Evolutionary conservation across 2,329 filamentous ascomycete genomes (phyloP).

Genomic region (Diaporthe sp.): DNA sequence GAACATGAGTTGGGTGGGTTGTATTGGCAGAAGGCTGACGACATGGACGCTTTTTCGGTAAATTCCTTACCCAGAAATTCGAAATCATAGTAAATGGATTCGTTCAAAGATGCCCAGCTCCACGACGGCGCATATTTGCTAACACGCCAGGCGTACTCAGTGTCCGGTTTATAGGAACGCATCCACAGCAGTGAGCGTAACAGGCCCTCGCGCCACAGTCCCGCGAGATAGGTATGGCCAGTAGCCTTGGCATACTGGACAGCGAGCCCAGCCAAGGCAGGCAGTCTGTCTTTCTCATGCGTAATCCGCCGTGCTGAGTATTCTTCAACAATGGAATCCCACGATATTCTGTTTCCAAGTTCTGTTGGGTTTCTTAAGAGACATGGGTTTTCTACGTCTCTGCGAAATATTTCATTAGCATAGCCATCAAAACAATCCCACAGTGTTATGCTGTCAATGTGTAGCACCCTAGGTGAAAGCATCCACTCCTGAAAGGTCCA

Average conservation of each 20-base stretch:
- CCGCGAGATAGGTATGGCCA: not conserved
- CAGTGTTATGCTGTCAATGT: not conserved
- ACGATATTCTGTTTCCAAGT: not conserved
- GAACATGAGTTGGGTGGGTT: too few species aligned
- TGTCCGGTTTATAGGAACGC: too few species aligned
- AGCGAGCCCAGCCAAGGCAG: not conserved
- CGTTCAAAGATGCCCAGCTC: not conserved
- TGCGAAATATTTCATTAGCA: not conserved
- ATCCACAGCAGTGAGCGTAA: constrained; percentile 64
- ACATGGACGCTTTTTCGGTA: too few species aligned
- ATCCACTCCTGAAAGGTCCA: constrained; percentile 17
- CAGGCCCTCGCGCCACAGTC: constrained; percentile 70
- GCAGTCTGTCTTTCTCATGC: constrained; percentile 43
- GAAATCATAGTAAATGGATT: too few species aligned
- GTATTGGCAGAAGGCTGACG: too few species aligned
- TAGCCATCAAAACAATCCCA: not conserved
- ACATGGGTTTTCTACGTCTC: not conserved
- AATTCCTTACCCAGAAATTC: too few species aligned
- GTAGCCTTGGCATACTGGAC: not conserved
- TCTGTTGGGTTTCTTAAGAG: not conserved
- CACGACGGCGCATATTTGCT: not conserved
- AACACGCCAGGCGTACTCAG: not conserved
- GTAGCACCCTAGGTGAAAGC: not conserved
- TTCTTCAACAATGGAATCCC: constrained; percentile 62
- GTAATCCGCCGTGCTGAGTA: not conserved